These are phyloP conservation scores for Aspergillus brasiliensis DNA, from an alignment of 2,329 filamentous ascomycete genomes.

Conservation along the genomic window DNA sequence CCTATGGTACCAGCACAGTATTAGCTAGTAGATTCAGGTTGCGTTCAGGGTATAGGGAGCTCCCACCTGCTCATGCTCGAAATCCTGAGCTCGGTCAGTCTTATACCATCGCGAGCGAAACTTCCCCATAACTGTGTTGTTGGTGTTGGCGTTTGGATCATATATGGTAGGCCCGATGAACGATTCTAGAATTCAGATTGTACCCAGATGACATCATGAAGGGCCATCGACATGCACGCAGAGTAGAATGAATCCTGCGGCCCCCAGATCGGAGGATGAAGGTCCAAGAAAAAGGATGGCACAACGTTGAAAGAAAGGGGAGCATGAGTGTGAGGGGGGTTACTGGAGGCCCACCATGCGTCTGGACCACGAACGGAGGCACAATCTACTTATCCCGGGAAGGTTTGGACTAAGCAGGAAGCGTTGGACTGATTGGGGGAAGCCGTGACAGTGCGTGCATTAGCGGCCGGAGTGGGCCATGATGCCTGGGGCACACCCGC, in stretches of 20 bases:
- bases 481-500: constrained; percentile 1
- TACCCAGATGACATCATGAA: constrained; percentile 9
- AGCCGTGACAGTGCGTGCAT: background rate
- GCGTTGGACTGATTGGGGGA: background rate
- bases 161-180: background rate
- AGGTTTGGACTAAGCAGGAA: constrained; percentile 1
- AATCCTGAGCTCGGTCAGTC: constrained; percentile 47
- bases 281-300: background rate
- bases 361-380: background rate
- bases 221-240: background rate
- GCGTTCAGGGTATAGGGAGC: background rate
- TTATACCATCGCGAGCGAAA: constrained; percentile 43
- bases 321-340: background rate
- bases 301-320: background rate
- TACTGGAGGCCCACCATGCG: background rate
- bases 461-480: constrained; percentile 7
- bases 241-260: constrained; percentile 2
- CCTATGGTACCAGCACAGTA: constrained; percentile 24
- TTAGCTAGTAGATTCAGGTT: background rate
- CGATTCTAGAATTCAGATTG: background rate
- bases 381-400: background rate
- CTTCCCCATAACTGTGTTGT: constrained; percentile 30
- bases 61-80: constrained; percentile 46
- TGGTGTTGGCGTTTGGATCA: background rate
- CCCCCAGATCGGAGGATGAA: background rate